Conservation (phyloP, 179 eudicot genomes). For the Silene noctiflora region DNA sequence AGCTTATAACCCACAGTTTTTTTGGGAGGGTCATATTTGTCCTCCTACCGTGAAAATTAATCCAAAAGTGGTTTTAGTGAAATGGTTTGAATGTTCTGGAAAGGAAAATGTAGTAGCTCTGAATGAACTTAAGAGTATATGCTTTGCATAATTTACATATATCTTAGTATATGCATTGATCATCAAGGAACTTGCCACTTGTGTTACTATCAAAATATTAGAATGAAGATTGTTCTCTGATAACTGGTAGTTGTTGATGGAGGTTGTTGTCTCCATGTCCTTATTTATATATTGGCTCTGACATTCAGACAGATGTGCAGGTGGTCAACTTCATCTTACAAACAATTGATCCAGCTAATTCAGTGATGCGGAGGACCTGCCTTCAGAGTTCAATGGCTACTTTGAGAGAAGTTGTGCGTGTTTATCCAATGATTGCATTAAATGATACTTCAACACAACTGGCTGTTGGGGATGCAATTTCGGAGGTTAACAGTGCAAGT, state of each 20-base stretch:
- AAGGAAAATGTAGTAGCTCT: neutral
- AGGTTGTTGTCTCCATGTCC: neutral
- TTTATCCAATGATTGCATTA: slow-evolving; percentile 86
- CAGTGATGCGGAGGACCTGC: slow-evolving; percentile 85
- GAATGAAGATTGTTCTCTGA: neutral
- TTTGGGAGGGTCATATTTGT: too few relatives aligned
- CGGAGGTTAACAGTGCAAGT: slow-evolving; percentile 59
- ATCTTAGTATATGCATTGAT: neutral
- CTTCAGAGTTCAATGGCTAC: slow-evolving; percentile 76
- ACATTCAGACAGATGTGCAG: slow-evolving; percentile 80
- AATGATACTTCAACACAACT: slow-evolving; percentile 72
- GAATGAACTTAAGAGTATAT: neutral
- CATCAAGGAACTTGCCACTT: neutral
- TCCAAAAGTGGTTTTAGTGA: neutral
- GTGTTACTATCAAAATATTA: neutral
- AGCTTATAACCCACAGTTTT: neutral
- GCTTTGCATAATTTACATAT: slow-evolving; percentile 2
- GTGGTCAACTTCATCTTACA: slow-evolving; percentile 79
- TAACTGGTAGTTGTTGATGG: neutral
- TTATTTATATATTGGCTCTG: slow-evolving; percentile 33
- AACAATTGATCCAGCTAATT: slow-evolving; percentile 90
- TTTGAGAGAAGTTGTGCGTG: slow-evolving; percentile 73
- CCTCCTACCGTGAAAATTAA: neutral
- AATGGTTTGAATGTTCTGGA: neutral
- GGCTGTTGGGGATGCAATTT: slow-evolving; percentile 97